phyloP scores from a whole-genome alignment of 202 grass and related monocot species.

The Zizania palustris region DNA sequence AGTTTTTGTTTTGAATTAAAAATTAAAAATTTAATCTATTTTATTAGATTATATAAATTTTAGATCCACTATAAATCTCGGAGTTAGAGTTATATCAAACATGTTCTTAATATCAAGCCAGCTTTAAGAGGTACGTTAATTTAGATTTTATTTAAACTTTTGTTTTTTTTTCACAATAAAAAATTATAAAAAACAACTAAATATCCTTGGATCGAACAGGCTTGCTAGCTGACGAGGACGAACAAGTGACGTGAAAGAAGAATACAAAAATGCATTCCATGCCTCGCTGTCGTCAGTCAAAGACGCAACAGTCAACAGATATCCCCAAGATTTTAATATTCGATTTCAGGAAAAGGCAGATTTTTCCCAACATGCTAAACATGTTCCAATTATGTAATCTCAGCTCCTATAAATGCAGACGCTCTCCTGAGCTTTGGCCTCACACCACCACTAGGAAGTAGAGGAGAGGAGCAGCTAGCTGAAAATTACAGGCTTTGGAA shows the following conservation, averaged over 20 bases:
- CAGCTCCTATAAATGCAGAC: constrained; percentile 28
- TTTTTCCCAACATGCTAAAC: not conserved
- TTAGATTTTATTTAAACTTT: too few relatives aligned
- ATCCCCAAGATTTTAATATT: not conserved
- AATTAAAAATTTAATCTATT: too few relatives aligned
- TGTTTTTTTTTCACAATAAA: too few relatives aligned
- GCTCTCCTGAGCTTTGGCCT: not conserved
- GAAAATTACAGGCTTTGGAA: not conserved
- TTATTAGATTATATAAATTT: too few relatives aligned
- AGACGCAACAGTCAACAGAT: constrained; percentile 12
- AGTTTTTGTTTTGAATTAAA: too few relatives aligned
- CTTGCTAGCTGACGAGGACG: not conserved
- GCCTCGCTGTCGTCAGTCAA: not conserved
- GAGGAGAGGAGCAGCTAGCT: not conserved
- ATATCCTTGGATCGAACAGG: not conserved
- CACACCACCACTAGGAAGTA: not conserved
- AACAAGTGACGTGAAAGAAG: not conserved
- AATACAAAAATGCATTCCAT: not conserved
- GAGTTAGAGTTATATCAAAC: too few relatives aligned
- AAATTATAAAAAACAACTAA: too few relatives aligned
- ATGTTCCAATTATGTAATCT: not conserved
- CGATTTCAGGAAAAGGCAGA: not conserved
- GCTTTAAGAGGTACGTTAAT: too few relatives aligned
- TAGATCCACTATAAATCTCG: too few relatives aligned
- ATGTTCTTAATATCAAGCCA: too few relatives aligned